Conservation (phyloP, 1,284 basidiomycete genomes). For the Ceratobasidium theobromae region DNA sequence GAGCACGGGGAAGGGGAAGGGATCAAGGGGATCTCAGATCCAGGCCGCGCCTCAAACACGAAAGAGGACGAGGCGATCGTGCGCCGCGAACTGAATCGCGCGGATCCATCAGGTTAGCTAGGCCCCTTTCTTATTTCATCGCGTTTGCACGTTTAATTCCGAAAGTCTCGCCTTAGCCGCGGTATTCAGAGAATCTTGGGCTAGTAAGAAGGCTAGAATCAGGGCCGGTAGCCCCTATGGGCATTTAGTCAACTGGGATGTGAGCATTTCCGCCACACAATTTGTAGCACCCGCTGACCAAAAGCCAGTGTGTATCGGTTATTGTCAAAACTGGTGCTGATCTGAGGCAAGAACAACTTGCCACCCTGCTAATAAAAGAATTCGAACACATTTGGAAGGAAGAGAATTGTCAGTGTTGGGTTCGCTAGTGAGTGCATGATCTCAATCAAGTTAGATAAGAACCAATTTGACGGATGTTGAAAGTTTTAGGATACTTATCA, state of each 20-base stretch:
- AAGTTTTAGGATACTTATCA: conserved; percentile 85
- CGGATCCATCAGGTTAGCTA: conserved; percentile 81
- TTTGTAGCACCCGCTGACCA: conserved; percentile 63
- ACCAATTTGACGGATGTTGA: neutral
- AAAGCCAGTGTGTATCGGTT: conserved; percentile 74
- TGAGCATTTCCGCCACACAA: conserved; percentile 39
- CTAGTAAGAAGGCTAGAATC: conserved; percentile 92
- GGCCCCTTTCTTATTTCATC: conserved; percentile 2
- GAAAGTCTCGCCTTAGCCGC: conserved; percentile 48
- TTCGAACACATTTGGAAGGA: conserved; percentile 96
- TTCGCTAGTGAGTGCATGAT: conserved; percentile 76
- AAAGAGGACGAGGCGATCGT: conserved; percentile 92
- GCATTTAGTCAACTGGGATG: conserved; percentile 74
- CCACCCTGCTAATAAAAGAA: conserved; percentile 88
- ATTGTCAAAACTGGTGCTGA: conserved; percentile 99
- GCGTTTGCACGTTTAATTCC: neutral
- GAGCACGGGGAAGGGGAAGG: conserved; percentile 60
- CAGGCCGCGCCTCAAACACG: conserved; percentile 51
- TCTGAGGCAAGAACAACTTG: conserved; percentile 95
- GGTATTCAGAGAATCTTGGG: conserved; percentile 96
- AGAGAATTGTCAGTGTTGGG: conserved; percentile 87
- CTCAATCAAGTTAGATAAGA: neutral
- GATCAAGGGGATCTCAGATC: conserved; percentile 53
- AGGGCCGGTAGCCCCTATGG: conserved; percentile 93
- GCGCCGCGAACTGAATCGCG: conserved; percentile 89